These are phyloP conservation scores for Amaranthus tricolor DNA, from an alignment of 179 eudicot species.

Conservation along the genomic window DNA sequence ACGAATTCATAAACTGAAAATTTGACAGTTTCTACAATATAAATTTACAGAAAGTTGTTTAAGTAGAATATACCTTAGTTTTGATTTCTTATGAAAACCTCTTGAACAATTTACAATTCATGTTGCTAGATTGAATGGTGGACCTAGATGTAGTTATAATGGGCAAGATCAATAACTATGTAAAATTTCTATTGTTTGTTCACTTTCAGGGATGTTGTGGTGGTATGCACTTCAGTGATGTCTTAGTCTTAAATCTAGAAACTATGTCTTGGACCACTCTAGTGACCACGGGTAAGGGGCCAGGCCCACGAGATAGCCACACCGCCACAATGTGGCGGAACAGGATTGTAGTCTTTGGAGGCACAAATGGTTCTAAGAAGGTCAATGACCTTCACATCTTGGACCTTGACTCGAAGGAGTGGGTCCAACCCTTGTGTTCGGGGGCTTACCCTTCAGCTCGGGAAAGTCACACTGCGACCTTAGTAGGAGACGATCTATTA, in stretches of 20 bases:
- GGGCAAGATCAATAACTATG: background rate
- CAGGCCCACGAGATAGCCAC: conserved; percentile 93
- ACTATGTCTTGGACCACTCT: conserved; percentile 76
- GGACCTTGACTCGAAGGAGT: conserved; percentile 59
- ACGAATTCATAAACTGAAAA: background rate
- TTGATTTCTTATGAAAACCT: background rate
- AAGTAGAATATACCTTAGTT: background rate
- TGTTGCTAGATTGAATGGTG: background rate
- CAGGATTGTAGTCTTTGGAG: conserved; percentile 77
- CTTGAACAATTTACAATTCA: background rate
- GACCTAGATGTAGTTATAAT: background rate
- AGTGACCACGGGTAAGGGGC: conserved; percentile 56
- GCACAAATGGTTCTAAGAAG: conserved; percentile 76
- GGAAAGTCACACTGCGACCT: conserved; percentile 84
- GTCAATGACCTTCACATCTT: conserved; percentile 73
- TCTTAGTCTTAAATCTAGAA: conserved; percentile 60
- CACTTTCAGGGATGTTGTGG: conserved; percentile 88
- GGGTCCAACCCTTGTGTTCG: conserved; percentile 56
- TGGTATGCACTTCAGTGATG: conserved; percentile 89
- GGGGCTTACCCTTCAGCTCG: conserved; percentile 76
- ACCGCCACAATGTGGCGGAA: conserved; percentile 56
- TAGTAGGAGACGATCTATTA: conserved; percentile 52
- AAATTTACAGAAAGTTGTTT: background rate
- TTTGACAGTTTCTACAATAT: background rate
- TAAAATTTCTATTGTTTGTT: background rate